Percentiles rank a stretch among this genome's conserved stretches.
These are phyloP conservation scores for Hammondia hammondi DNA, from an alignment of 169 alveolate genomes.

Conservation along the genomic window DNA sequence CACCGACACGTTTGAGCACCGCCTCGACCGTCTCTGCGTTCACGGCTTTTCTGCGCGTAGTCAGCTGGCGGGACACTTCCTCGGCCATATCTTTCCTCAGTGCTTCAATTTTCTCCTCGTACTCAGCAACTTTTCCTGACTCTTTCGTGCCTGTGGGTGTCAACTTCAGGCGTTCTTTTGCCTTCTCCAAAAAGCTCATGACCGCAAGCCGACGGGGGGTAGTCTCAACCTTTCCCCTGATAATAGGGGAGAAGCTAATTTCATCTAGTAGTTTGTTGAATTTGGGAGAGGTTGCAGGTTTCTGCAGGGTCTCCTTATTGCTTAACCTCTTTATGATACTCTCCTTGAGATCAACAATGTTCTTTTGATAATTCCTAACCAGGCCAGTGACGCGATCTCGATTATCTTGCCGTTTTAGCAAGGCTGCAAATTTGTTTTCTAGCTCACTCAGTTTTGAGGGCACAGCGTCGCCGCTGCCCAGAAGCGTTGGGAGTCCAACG, in stretches of 20 bases:
- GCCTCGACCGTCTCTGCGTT: not conserved
- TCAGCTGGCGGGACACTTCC: not conserved
- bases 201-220: constrained; percentile 7
- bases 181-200: not conserved
- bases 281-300: not conserved
- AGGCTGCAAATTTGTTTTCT: not conserved
- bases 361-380: not conserved
- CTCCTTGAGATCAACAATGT: not conserved
- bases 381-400: not conserved
- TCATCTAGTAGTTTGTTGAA: constrained; percentile 25
- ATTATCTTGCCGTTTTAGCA: not conserved
- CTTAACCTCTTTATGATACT: not conserved
- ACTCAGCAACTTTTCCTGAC: not conserved
- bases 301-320: not conserved
- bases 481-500: constrained; percentile 12
- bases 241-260: not conserved
- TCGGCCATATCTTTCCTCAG: not conserved
- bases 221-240: not conserved
- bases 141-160: not conserved
- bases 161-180: constrained; percentile 9
- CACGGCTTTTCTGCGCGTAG: not conserved
- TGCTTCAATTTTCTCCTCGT: not conserved
- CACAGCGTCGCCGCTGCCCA: not conserved
- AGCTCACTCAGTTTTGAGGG: not conserved
- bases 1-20: not conserved